Conservation (phyloP, 192 early-diverging fungal species). For the Gaertneriomyces sp. region DNA sequence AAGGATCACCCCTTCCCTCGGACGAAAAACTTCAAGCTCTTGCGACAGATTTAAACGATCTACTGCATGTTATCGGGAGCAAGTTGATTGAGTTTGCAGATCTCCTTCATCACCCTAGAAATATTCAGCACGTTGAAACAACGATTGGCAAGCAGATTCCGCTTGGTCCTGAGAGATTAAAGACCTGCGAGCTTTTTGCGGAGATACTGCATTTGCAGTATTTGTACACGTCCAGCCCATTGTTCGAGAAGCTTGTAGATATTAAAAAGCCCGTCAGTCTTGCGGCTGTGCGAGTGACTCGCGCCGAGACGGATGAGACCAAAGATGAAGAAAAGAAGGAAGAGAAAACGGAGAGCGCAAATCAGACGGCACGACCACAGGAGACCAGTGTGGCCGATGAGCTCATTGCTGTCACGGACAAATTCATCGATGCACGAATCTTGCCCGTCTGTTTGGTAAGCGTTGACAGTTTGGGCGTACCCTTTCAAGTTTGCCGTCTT, state of each 20-base stretch:
- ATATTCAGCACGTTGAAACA: constrained; percentile 65
- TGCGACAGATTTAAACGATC: constrained; percentile 80
- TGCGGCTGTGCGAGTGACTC: no score
- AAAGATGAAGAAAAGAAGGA: not conserved
- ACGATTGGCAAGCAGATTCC: constrained; percentile 74
- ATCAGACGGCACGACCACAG: not conserved
- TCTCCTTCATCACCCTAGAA: constrained; percentile 70
- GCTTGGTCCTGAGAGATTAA: constrained; percentile 92
- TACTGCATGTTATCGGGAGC: constrained; percentile 80
- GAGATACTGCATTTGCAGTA: constrained; percentile 88
- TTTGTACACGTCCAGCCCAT: constrained; percentile 53
- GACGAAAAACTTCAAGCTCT: constrained; percentile 49
- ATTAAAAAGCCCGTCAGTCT: not conserved
- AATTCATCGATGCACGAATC: constrained; percentile 48
- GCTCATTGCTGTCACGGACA: constrained; percentile 46
- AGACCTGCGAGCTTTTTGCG: constrained; percentile 97
- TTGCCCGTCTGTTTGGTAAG: constrained; percentile 52
- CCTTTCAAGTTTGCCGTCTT: not conserved
- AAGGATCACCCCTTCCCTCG: constrained; percentile 36
- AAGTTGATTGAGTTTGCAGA: constrained; percentile 74
- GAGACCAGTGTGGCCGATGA: constrained; percentile 48
- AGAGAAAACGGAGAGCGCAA: constrained; percentile 13
- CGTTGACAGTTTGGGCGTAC: constrained; percentile 2
- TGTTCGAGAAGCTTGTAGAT: constrained; percentile 50
- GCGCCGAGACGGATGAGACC: not conserved